Evolutionary conservation across 2,329 filamentous ascomycete genomes (phyloP), one percentile per base, ranked within the genome.

Genomic region (Sporothrix humicola): DNA sequence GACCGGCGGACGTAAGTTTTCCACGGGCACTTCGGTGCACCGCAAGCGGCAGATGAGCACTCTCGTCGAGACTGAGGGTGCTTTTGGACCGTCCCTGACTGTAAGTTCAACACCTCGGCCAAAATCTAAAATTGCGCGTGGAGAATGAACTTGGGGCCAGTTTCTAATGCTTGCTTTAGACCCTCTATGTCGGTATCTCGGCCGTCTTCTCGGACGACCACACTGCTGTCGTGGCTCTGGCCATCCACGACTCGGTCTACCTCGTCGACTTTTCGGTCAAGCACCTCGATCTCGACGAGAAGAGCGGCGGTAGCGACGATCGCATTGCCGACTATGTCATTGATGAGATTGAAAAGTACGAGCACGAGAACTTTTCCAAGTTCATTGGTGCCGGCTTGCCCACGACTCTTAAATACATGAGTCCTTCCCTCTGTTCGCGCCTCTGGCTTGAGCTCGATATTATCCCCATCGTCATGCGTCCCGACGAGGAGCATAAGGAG

Each of bases 381-480:
- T 91, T 94, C 77, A 85, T 94, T 23, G 93, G 93, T 8, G 88
- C 89, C 23, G 92, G 92, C n/a, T 83, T 95, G 71, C 90, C 91
- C 0, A 82, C 84, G 10, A 85, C 86, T 3, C 82, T 93, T 71
- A 85, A 88, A 61, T 82, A 87, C 10, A 83, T 88, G 78, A 91
- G 89, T 78, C 92, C 92, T 0, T 82, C 82, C 5, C 85, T 95
- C 0, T 91, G 90, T 77, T 89, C 92, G 0, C 88, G 89, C 48
- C 85, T 96, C 3, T 96, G 93, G 93, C 82, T 89, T 2, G 90
- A 94, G 75, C 83, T 95, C 50, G 93, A 96, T 79, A 89, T 95
- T 73, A 88, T 95, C 2, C 91, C 92, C 0, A 85, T 95, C 56
- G 87, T 92, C 3, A 85, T 94, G 75, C 83, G 82, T 10, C 84